Conservation (phyloP, 1,139 yeast species). For the Sugiyamaella novakii region DNA sequence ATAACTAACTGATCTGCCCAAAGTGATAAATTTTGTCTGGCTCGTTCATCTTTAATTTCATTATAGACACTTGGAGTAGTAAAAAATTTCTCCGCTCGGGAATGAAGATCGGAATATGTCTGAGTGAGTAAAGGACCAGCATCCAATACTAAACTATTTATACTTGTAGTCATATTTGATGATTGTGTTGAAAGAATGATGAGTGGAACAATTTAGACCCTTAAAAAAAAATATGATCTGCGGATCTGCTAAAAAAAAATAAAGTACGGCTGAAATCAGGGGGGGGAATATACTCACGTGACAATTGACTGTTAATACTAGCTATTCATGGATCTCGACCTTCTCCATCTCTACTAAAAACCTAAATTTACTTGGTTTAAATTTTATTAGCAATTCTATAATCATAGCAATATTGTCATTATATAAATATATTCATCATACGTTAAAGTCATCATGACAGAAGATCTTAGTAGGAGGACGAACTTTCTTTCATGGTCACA, state of each 20-base stretch:
- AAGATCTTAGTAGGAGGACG: too few species aligned
- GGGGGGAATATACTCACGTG: not conserved
- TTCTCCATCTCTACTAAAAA: too few species aligned
- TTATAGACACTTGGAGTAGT: conserved; percentile 91
- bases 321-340: too few species aligned
- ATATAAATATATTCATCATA: too few species aligned
- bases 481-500: too few species aligned
- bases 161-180: conserved; percentile 32
- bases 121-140: conserved; percentile 94
- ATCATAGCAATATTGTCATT: too few species aligned
- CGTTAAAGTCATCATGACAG: too few species aligned
- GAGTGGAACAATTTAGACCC: not conserved
- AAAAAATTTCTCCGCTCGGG: conserved; percentile 66
- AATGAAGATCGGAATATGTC: conserved; percentile 72
- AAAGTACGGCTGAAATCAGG: too few species aligned
- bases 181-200: not conserved
- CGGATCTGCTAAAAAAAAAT: too few species aligned
- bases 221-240: not conserved
- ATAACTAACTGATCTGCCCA: conserved; percentile 64
- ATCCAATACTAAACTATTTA: conserved; percentile 62
- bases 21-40: conserved; percentile 69
- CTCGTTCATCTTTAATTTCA: conserved; percentile 85
- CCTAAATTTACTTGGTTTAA: too few species aligned
- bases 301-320: not conserved
- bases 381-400: too few species aligned